Evolutionary conservation across 345 rosid species (phyloP), one percentile per base, ranked within the genome.

Genomic region (Mallotus nudiflorus): DNA sequence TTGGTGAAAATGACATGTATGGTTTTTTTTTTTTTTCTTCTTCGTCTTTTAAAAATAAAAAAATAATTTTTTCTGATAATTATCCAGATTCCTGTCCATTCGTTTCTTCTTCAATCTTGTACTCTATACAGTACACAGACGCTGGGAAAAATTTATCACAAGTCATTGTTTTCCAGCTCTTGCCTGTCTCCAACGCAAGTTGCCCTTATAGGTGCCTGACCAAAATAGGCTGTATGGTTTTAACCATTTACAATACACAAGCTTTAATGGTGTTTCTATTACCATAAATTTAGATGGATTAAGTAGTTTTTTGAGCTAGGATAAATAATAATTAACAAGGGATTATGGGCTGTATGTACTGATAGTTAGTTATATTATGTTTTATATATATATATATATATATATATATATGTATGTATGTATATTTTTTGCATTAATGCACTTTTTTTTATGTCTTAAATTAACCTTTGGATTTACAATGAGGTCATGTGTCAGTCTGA

Each of bases 1-100:
- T 15, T 5, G 46, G 49, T 44, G 77, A 42, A 52, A 67, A 53
- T 12, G 67, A 78, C 82, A 22, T 52, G 67, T 33, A 51, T 27
- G 69, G 78, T 58, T 82, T 42, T 67, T 42, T 67, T 66, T 68
- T n/a, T n/a, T n/a, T n/a, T n/a, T n/a, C n/a, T n/a, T n/a, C n/a
- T n/a, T n/a, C n/a, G n/a, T n/a, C n/a, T n/a, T n/a, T n/a, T n/a
- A n/a, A n/a, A n/a, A n/a, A n/a, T n/a, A n/a, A n/a, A n/a, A n/a
- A n/a, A n/a, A n/a, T n/a, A n/a, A n/a, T n/a, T n/a, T n/a, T n/a
- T n/a, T n/a, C n/a, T 51, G 74, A 64, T 39, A 55, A 60, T 69
- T 44, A 57, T 67, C 66, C 73, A 37, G 28, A 58, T 62, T 70
- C 49, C 33, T 39, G 76, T 76, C 79, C 84, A 65, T 39, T 67